A percentile compares a stretch with the other conserved stretches of the same genome.
Conservation (phyloP, 495 filamentous ascomycete species). For the Talaromyces adpressus region DNA sequence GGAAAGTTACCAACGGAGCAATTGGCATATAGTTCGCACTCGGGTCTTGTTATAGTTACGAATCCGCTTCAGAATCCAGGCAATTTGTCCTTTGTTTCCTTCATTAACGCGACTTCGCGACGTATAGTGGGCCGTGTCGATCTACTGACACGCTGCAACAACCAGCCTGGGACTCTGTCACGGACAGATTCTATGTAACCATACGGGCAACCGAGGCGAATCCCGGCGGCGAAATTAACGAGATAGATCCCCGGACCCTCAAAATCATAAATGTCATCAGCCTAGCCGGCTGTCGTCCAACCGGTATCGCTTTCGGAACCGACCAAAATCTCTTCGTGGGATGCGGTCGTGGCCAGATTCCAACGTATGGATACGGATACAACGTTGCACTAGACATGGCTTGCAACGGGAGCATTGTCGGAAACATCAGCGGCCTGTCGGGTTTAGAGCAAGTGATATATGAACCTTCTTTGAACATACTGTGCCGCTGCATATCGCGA, state of each 20-base stretch:
- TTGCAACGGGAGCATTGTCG: background rate
- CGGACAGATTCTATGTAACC: background rate
- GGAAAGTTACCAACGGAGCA: background rate
- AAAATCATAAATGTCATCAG: background rate
- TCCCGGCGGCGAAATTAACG: background rate
- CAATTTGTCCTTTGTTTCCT: background rate
- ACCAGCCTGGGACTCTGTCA: background rate
- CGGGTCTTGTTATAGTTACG: background rate
- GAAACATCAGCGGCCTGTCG: background rate
- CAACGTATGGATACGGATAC: background rate
- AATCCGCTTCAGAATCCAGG: background rate
- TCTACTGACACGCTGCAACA: background rate
- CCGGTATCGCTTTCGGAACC: background rate
- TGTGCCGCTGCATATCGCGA: too few relatives aligned
- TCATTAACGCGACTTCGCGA: background rate
- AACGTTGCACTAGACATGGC: background rate
- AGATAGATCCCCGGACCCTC: background rate
- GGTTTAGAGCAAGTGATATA: background rate
- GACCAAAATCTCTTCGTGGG: too few relatives aligned
- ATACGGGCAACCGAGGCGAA: background rate
- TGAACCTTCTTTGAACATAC: too few relatives aligned
- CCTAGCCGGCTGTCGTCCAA: background rate
- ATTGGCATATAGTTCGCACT: background rate
- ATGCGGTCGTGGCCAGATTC: too few relatives aligned
- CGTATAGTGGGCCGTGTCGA: background rate